A percentile compares a stretch with the other conserved stretches of the same genome.
These are phyloP conservation scores for Diddensiella caesifluorescens DNA, from an alignment of 805 yeast species.

Conservation along the genomic window DNA sequence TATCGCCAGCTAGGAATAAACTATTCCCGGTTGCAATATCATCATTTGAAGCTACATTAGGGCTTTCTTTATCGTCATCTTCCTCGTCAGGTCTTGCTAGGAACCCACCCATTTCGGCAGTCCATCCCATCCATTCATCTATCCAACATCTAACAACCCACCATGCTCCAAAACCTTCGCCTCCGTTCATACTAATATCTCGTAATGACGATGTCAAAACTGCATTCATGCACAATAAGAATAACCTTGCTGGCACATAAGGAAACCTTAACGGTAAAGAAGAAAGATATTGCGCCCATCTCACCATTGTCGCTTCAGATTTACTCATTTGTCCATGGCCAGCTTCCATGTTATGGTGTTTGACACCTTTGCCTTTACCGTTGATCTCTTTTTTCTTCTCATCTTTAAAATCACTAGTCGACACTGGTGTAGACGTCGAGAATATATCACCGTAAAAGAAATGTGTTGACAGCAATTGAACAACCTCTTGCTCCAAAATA, in stretches of 20 bases:
- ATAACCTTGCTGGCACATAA: slow-evolving; percentile 49
- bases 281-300: slow-evolving; percentile 37
- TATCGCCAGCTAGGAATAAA: not conserved
- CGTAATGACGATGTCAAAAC: slow-evolving; percentile 54
- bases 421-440: no score
- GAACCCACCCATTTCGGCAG: slow-evolving; percentile 45
- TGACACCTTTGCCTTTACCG: not conserved
- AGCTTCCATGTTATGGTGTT: not conserved
- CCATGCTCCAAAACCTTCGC: slow-evolving; percentile 64
- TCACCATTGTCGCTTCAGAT: slow-evolving; percentile 26
- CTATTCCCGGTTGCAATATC: not conserved
- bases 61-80: not conserved
- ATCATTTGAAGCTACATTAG: not conserved
- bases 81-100: slow-evolving; percentile 13
- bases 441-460: not conserved
- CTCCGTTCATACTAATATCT: slow-evolving; percentile 55
- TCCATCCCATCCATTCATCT: slow-evolving; percentile 65
- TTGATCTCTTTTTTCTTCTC: not conserved
- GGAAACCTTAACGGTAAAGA: slow-evolving; percentile 45
- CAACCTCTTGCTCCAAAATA: slow-evolving; percentile 29
- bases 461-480: slow-evolving; percentile 20
- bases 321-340: not conserved
- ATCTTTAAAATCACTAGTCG: no score
- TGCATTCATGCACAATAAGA: slow-evolving; percentile 48
- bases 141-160: slow-evolving; percentile 73